Conservation (phyloP, 2,329 filamentous ascomycete genomes). For the Teratosphaeria viscida region DNA sequence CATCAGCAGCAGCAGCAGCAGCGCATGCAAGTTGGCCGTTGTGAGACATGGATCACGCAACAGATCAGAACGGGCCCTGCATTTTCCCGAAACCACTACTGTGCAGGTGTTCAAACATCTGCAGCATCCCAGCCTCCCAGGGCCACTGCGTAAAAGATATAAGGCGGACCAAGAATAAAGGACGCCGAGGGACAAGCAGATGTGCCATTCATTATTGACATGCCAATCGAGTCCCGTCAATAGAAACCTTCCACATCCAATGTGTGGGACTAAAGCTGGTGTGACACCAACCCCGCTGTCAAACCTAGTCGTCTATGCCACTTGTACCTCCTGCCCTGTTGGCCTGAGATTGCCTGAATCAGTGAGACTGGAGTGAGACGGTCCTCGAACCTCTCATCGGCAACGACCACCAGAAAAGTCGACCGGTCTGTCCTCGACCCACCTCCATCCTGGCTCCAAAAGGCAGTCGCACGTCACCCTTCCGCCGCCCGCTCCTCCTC, state of each 20-base stretch:
- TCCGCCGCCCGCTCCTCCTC: conserved; percentile 18
- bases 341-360: too few species aligned
- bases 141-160: too few species aligned
- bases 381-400: not conserved
- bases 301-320: not conserved
- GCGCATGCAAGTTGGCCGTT: not conserved
- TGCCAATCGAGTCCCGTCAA: not conserved
- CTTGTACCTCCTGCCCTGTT: not conserved
- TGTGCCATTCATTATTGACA: not conserved
- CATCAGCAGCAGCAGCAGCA: too few species aligned
- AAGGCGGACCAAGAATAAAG: not conserved
- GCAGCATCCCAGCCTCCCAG: too few species aligned
- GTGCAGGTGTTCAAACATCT: too few species aligned
- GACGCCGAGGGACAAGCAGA: not conserved
- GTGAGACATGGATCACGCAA: not conserved
- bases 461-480: conserved; percentile 2
- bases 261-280: not conserved
- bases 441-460: not conserved
- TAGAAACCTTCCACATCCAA: not conserved
- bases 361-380: not conserved
- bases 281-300: not conserved
- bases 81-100: not conserved
- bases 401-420: not conserved
- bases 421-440: not conserved
- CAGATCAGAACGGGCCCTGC: not conserved